These are phyloP conservation scores for Dictyophora rubrovolvata DNA, from an alignment of 768 basidiomycete species.

Conservation along the genomic window DNA sequence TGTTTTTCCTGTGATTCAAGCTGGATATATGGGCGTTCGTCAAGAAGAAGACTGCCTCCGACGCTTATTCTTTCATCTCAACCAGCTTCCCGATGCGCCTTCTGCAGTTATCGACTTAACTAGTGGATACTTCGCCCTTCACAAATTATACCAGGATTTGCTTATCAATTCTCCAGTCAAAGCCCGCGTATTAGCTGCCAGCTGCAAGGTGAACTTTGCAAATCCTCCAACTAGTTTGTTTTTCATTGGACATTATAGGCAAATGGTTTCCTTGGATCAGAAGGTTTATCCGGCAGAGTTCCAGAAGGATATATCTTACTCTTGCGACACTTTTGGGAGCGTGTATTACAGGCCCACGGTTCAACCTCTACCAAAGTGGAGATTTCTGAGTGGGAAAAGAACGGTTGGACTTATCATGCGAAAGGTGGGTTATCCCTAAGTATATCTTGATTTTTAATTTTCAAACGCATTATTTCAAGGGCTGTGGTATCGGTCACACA, in stretches of 20 bases:
- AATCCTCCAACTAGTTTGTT: constrained; percentile 1
- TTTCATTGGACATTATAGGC: constrained; percentile 40
- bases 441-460: not conserved
- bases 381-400: constrained; percentile 78
- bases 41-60: constrained; percentile 69
- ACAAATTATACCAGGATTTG: constrained; percentile 66
- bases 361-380: constrained; percentile 33
- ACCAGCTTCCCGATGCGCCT: constrained; percentile 10
- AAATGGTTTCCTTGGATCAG: constrained; percentile 90
- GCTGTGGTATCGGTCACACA: constrained; percentile 68
- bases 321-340: constrained; percentile 63
- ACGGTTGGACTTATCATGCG: constrained; percentile 96
- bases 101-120: constrained; percentile 58
- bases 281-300: constrained; percentile 83
- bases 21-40: constrained; percentile 74
- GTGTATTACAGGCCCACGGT: constrained; percentile 9
- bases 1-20: constrained; percentile 79
- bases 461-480: constrained; percentile 34
- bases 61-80: constrained; percentile 46
- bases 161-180: constrained; percentile 45
- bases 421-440: constrained; percentile 53
- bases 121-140: constrained; percentile 91
- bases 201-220: constrained; percentile 54
- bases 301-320: constrained; percentile 91
- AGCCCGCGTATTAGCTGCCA: constrained; percentile 72